These are phyloP conservation scores for Phytophthora melonis DNA, from an alignment of 352 stramenopile species.

Conservation along the genomic window DNA sequence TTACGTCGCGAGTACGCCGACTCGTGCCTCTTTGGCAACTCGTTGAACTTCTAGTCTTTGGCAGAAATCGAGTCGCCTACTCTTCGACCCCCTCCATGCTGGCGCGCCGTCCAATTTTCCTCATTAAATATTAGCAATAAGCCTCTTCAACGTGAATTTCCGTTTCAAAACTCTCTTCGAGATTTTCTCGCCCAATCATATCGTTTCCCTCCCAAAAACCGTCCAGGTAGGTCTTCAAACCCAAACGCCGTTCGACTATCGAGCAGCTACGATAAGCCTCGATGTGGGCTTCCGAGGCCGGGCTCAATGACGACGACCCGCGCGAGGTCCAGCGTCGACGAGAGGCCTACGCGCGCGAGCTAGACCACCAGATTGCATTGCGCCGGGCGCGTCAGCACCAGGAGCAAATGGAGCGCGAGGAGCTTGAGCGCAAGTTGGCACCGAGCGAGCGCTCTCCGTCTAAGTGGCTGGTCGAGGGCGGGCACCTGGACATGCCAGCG, in stretches of 20 bases:
- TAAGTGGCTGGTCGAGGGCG: conserved; percentile 79
- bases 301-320: conserved; percentile 37
- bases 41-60: conserved; percentile 32
- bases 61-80: neutral
- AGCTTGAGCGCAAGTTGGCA: conserved; percentile 65
- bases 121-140: conserved; percentile 2
- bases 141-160: conserved; percentile 1
- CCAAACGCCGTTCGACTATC: conserved; percentile 9
- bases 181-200: conserved; percentile 43
- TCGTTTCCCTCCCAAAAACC: conserved; percentile 47
- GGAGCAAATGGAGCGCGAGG: conserved; percentile 60
- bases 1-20: conserved; percentile 73
- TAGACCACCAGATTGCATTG: conserved; percentile 78
- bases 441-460: conserved; percentile 63
- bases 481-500: conserved; percentile 37
- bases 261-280: conserved; percentile 41
- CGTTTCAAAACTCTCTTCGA: conserved; percentile 16
- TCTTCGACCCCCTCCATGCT: neutral
- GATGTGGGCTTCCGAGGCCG: conserved; percentile 67
- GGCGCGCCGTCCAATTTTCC: conserved; percentile 2
- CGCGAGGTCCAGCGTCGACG: conserved; percentile 59
- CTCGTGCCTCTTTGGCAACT: conserved; percentile 68
- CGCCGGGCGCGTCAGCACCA: conserved; percentile 57
- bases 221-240: conserved; percentile 9
- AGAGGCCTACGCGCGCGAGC: conserved; percentile 71